Conservation (phyloP, 1,284 basidiomycete species). For the Ceratobasidium sp. region DNA sequence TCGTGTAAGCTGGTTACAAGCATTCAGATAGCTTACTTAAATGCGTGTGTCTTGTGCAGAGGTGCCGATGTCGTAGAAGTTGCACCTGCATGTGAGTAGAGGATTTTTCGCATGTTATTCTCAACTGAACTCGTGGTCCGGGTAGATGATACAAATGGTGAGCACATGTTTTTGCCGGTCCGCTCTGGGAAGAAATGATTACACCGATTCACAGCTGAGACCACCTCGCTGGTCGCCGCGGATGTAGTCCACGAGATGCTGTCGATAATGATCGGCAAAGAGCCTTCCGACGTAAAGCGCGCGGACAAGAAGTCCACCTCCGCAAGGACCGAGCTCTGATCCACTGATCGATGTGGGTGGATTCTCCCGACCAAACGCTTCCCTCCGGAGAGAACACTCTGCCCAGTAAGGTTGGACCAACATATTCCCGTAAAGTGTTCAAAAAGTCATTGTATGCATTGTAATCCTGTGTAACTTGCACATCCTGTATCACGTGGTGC, state of each 20-base stretch:
- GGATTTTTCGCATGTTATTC: neutral
- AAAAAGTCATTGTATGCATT: neutral
- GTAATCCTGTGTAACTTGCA: neutral
- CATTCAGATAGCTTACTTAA: neutral
- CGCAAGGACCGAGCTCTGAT: constrained; percentile 20
- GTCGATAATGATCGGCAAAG: constrained; percentile 58
- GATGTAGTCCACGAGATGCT: constrained; percentile 75
- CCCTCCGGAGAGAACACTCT: neutral
- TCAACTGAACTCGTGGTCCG: neutral
- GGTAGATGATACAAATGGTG: constrained; percentile 60
- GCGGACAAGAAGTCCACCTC: neutral
- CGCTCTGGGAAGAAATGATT: neutral
- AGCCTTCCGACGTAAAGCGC: neutral
- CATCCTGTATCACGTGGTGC: constrained; percentile 15
- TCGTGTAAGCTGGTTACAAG: constrained; percentile 62
- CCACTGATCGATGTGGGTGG: neutral
- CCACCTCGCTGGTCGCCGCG: constrained; percentile 74
- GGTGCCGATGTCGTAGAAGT: constrained; percentile 82
- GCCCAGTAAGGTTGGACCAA: neutral
- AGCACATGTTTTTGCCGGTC: neutral
- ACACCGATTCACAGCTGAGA: constrained; percentile 59
- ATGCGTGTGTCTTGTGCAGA: constrained; percentile 49
- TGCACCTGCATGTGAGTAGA: constrained; percentile 64
- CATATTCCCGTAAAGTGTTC: neutral
- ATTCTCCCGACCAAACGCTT: neutral